phyloP scores from a whole-genome alignment of 345 rosid genomes.

The Rhizophora apiculata region DNA sequence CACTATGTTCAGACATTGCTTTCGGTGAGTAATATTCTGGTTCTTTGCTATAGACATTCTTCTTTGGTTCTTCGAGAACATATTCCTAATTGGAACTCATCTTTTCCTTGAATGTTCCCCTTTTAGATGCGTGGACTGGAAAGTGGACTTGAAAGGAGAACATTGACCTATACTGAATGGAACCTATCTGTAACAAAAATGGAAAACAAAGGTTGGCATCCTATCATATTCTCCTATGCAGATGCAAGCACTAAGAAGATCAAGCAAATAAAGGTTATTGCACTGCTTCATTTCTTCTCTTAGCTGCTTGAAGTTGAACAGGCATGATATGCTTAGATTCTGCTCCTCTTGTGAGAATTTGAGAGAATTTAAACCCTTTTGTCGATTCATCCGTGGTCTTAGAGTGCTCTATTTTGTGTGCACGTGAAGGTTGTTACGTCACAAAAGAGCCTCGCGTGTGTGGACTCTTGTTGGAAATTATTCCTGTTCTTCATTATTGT shows the following conservation, averaged over 20 bases:
- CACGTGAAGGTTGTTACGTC: background rate
- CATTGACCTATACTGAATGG: conserved; percentile 87
- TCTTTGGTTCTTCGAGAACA: too few species aligned
- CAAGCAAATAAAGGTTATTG: conserved; percentile 64
- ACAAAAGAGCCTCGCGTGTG: background rate
- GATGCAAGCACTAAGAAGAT: conserved; percentile 50
- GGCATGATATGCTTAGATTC: background rate
- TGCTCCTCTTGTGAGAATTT: background rate
- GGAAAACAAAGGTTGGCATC: conserved; percentile 86
- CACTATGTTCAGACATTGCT: conserved; percentile 31
- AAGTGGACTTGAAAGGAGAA: conserved; percentile 67
- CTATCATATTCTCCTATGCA: conserved; percentile 66
- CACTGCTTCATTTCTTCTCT: background rate
- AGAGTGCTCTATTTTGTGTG: background rate
- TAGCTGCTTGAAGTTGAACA: background rate
- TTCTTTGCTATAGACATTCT: background rate
- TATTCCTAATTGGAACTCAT: background rate
- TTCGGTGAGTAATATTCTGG: conserved; percentile 7
- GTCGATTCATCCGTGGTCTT: background rate
- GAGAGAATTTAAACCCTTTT: background rate
- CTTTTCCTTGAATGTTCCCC: background rate
- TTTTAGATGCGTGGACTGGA: conserved; percentile 71
- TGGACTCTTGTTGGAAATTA: background rate
- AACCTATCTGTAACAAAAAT: conserved; percentile 52
- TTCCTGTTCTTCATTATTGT: background rate